Evolutionary conservation across 371 early-diverging fungal genomes (phyloP), one percentile per base, ranked within the genome.

Genomic region (Rozella allomycis): DNA sequence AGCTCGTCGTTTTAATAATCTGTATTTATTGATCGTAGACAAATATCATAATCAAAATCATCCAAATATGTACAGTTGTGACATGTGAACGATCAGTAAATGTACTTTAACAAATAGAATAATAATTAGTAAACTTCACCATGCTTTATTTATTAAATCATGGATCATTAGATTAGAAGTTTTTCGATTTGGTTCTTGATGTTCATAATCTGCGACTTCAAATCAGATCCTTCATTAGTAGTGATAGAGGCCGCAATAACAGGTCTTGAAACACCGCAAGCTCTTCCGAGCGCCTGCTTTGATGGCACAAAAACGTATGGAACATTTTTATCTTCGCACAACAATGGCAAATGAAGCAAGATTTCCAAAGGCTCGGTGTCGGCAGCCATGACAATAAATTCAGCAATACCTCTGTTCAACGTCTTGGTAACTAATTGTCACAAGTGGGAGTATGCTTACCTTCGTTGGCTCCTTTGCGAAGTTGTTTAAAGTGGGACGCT

Each of bases 291-390:
- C 18, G 94, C 87, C 20, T 67, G 70, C 72, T 87, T 85, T 51
- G 87, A 87, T 33, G 84, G 80, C 31, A 97, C 82, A 54, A 90
- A 90, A 34, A 94, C 86, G 56, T 88, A 93, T 25, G 91, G 87
- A 34, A 93, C 91, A 68, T 91, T 88, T 79, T 98, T 97, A 61
- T 97, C 97, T 67, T 97, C 97, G 67, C 98, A 96, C 40, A 97
- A 64, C 12, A 94, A 71, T 26, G 97, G 93, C 36, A 97, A 56
- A 63, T 97, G 88, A 31, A 90, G 70, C 33, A 93, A 66, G 47
- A 98, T 90, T 52, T 93, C 96, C 34, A 93, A 67, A 21, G 98
- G 98, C 57, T 82, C 83, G 36, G 88, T 72, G 61, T 97, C 96
- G 44, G 88, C 93, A 41, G 97, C 84, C 77, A 98, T 74, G 46